phyloP scores from a whole-genome alignment of 805 yeast species.

The Barnettozyma populi region DNA sequence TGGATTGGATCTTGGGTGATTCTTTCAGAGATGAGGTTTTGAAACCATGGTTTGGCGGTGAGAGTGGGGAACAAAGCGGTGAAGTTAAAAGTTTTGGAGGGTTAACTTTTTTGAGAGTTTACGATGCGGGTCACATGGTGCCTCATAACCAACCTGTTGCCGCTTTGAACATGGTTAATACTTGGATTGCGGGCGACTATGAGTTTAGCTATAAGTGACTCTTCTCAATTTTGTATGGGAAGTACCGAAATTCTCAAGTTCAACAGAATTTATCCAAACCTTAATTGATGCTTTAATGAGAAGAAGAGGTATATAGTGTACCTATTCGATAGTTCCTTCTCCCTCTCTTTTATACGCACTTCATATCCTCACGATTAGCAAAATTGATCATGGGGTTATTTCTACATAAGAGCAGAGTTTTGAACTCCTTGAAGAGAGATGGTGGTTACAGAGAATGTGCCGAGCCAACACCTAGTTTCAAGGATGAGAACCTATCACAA shows the following conservation, averaged over 20 bases:
- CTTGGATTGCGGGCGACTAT: conserved; percentile 59
- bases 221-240: background rate
- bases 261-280: background rate
- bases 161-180: conserved; percentile 63
- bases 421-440: background rate
- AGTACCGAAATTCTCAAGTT: background rate
- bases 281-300: background rate
- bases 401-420: background rate
- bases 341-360: no score
- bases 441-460: background rate
- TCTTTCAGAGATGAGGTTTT: conserved; percentile 39
- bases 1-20: conserved; percentile 58
- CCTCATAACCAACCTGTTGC: conserved; percentile 81
- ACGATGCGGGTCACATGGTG: conserved; percentile 89
- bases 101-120: conserved; percentile 73
- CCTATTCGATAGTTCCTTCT: no score
- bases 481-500: background rate
- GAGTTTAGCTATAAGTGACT: conserved; percentile 12
- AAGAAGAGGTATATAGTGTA: background rate
- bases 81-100: conserved; percentile 65
- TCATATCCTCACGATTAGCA: no score
- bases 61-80: conserved; percentile 47
- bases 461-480: background rate
- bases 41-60: conserved; percentile 36
- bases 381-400: background rate